Conservation (phyloP, 768 basidiomycete genomes). For the Ramaria sp. region DNA sequence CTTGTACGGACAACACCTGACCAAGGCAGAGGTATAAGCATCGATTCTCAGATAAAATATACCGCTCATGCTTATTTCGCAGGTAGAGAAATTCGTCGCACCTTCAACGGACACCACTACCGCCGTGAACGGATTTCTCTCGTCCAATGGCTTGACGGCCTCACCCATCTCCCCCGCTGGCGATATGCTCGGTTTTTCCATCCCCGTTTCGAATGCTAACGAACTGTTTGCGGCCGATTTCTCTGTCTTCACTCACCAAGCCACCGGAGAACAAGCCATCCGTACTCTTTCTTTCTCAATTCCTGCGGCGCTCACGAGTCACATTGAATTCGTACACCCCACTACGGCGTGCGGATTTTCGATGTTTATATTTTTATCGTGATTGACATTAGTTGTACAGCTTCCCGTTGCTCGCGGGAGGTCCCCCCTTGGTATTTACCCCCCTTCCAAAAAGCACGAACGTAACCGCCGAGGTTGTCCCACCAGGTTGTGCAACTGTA, state of each 20-base stretch:
- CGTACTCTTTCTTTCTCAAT: too few relatives aligned
- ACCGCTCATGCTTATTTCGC: background rate
- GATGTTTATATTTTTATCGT: slow-evolving; percentile 15
- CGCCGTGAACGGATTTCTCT: slow-evolving; percentile 18
- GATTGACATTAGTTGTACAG: slow-evolving; percentile 9
- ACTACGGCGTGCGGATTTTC: slow-evolving; percentile 16
- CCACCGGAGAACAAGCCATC: too few relatives aligned
- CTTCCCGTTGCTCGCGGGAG: background rate
- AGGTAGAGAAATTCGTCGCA: slow-evolving; percentile 19
- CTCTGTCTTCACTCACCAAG: too few relatives aligned
- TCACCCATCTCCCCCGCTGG: too few relatives aligned
- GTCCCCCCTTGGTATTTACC: background rate
- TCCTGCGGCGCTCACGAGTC: too few relatives aligned
- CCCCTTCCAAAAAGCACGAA: background rate
- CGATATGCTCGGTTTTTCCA: too few relatives aligned
- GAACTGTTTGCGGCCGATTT: slow-evolving; percentile 18
- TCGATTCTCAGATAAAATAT: background rate
- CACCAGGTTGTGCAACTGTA: slow-evolving; percentile 15
- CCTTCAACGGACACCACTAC: slow-evolving; percentile 15
- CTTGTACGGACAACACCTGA: slow-evolving; percentile 26
- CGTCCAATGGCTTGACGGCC: too few relatives aligned
- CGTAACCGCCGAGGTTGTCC: slow-evolving; percentile 10
- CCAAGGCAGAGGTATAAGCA: slow-evolving; percentile 25
- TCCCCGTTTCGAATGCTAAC: slow-evolving; percentile 20
- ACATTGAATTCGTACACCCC: too few relatives aligned